Evolutionary conservation across 768 basidiomycete genomes (phyloP).

Genomic region (Lactarius vividus): DNA sequence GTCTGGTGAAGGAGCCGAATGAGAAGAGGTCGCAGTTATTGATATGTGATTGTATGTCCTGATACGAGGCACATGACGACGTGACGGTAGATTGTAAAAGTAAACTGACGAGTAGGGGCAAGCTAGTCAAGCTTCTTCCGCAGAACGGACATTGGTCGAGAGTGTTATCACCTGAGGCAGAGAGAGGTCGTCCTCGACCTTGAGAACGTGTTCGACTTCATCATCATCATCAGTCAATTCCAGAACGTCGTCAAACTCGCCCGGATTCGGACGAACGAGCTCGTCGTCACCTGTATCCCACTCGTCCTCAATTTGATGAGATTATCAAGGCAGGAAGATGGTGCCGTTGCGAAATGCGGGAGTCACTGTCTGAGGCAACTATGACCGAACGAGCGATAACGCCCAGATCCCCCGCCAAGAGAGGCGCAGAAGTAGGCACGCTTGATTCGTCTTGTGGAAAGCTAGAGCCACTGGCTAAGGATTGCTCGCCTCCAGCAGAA

Average conservation of each 20-base stretch:
- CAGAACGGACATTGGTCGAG: constrained; percentile 36
- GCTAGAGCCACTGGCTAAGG: too few relatives aligned
- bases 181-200: constrained; percentile 27
- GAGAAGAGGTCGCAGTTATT: constrained; percentile 46
- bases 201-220: constrained; percentile 32
- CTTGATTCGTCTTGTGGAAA: neutral
- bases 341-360: neutral
- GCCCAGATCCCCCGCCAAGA: neutral
- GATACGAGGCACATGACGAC: neutral
- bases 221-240: constrained; percentile 32
- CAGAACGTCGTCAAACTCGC: constrained; percentile 24
- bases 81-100: constrained; percentile 18
- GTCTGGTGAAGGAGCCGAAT: neutral
- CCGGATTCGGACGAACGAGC: constrained; percentile 36
- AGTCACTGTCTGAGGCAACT: neutral
- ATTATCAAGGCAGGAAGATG: neutral
- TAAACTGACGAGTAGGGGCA: constrained; percentile 32
- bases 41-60: constrained; percentile 56
- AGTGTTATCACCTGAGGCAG: neutral
- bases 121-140: constrained; percentile 32
- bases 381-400: neutral
- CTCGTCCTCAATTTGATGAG: constrained; percentile 40
- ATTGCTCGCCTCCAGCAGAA: neutral
- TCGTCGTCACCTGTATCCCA: constrained; percentile 81
- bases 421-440: neutral